A percentile compares a stretch with the other conserved stretches of the same genome.
These are phyloP conservation scores for Cupressus sempervirens DNA, from an alignment of 75 land plant species.

Conservation along the genomic window DNA sequence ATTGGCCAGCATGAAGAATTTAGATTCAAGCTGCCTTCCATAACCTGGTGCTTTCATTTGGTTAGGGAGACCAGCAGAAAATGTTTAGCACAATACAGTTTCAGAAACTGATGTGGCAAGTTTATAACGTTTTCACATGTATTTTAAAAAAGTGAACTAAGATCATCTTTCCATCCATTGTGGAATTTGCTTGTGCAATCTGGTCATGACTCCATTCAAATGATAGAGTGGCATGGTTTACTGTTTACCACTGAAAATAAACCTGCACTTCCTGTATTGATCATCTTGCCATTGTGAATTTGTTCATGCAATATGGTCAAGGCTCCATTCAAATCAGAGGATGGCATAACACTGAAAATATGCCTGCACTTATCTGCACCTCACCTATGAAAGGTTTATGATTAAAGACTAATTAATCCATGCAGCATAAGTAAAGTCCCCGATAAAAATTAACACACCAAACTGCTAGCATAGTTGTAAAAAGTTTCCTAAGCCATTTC, in stretches of 20 bases:
- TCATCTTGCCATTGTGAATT: neutral
- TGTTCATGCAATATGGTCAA: neutral
- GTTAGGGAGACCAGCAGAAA: neutral
- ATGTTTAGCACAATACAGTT: neutral
- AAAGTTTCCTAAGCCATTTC: too few species aligned
- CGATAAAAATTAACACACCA: too few species aligned
- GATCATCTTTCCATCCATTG: neutral
- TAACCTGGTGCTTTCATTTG: neutral
- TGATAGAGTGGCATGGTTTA: too few species aligned
- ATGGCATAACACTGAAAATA: neutral
- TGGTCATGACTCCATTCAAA: neutral
- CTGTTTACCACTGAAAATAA: neutral
- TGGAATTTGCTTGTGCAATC: neutral
- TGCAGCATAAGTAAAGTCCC: too few species aligned
- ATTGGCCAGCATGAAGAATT: too few species aligned
- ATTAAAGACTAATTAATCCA: too few species aligned
- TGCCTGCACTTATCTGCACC: neutral
- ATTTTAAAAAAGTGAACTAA: neutral
- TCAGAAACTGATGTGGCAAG: neutral
- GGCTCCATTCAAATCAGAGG: neutral
- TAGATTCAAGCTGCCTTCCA: neutral
- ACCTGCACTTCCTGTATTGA: neutral
- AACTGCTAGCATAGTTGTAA: too few species aligned
- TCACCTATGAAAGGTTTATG: neutral
- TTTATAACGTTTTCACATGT: neutral